Percentiles rank a stretch among this genome's conserved stretches.
Conservation (phyloP, 352 stramenopile genomes). For the Pythium apleroticum region DNA sequence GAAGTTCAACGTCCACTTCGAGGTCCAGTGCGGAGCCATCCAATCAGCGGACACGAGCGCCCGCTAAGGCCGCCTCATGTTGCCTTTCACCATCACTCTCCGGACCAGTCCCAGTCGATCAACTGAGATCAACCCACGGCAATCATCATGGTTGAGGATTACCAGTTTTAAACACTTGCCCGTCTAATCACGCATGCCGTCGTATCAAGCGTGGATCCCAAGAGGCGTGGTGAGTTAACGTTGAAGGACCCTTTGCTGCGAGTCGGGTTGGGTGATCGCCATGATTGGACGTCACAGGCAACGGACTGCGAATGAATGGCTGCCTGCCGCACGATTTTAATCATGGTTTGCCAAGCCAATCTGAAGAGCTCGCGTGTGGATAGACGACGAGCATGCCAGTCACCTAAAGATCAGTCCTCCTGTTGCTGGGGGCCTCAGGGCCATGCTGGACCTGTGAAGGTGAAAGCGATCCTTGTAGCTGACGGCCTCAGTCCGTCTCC, state of each 20-base stretch:
- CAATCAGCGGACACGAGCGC: neutral
- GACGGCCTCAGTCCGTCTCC: no score
- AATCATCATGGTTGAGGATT: neutral
- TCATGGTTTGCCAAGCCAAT: neutral
- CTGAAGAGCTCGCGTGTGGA: neutral
- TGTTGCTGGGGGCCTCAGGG: neutral
- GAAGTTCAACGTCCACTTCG: neutral
- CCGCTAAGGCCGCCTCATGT: neutral
- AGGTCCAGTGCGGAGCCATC: neutral
- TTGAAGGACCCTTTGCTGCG: no score
- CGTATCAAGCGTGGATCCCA: neutral
- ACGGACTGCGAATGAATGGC: neutral
- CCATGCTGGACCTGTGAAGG: no score
- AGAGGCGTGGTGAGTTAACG: no score
- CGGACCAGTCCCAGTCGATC: neutral
- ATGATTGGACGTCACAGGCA: neutral
- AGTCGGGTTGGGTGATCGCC: neutral
- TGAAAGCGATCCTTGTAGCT: no score
- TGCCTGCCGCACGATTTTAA: neutral
- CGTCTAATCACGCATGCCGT: neutral
- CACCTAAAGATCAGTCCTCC: no score
- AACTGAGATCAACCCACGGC: neutral
- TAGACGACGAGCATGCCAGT: neutral
- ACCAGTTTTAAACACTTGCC: neutral
- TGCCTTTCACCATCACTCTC: neutral